Evolutionary conservation across 768 basidiomycete species (phyloP), one percentile per base, ranked within the genome.

Genomic region (Suillus americanus): DNA sequence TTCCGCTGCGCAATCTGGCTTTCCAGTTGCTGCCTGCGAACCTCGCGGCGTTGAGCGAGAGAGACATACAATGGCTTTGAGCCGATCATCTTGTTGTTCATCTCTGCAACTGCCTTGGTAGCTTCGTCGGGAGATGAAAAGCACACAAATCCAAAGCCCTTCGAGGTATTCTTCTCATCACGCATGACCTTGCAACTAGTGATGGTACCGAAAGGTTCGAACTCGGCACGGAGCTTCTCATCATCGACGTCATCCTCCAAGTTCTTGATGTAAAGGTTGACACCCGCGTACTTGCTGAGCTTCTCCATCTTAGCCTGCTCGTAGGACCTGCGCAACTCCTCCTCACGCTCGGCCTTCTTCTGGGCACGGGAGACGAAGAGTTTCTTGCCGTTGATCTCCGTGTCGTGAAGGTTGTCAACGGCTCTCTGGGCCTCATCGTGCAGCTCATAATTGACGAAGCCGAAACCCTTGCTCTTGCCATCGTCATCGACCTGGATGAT

Each of bases 51-150:
- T 77, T 99, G 97, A 70, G 97, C 97, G 69, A 99, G 89, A 48
- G 97, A 96, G 75, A 99, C 97, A 75, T 99, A 99, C 72, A 99
- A 88, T 61, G 97, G 97, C 82, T 99, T 99, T 69, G 90, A 87
- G 67, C 97, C 97, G 73, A 99, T 94, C 90, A 99, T 99, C 83
- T 97, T 97, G 87, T 97, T 98, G 86, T 99, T 99, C 95, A 99
- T 97, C 83, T 99, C 97, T 62, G 95, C 93, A 65, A 99, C 95
- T 66, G 97, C 97, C 83, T 99, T 99, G 74, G 95, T 98, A 28
- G 97, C 96, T 81, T 99, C 97, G 69, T 99, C 97, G 56, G 97
- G 95, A 61, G 95, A 91, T 41, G 95, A 94, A 85, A 95, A 99
- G 80, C 97, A 99, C 71, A 99, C 97, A 76, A 99, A 99, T 68